phyloP scores from a whole-genome alignment of 2,329 filamentous ascomycete species.

The Aspergillus chevalieri region DNA sequence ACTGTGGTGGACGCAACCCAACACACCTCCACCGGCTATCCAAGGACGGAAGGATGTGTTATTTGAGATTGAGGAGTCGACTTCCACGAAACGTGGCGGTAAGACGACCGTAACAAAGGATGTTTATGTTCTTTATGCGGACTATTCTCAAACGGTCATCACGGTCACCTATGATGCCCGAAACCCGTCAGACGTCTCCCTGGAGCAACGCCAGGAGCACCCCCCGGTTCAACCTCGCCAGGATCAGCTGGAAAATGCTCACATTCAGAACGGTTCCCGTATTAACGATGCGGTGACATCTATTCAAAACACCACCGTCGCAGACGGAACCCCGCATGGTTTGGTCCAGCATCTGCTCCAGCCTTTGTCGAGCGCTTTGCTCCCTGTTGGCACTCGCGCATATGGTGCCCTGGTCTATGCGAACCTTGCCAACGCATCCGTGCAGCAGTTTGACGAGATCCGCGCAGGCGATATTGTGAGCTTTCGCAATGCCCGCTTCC shows the following conservation, averaged over 20 bases:
- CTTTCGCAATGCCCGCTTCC: slow-evolving; percentile 87
- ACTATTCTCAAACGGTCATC: slow-evolving; percentile 92
- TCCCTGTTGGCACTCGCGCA: slow-evolving; percentile 77
- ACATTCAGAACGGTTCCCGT: slow-evolving; percentile 71
- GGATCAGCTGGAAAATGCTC: slow-evolving; percentile 84
- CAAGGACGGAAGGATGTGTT: slow-evolving; percentile 78
- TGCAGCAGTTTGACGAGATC: slow-evolving; percentile 86
- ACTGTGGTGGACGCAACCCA: slow-evolving; percentile 82
- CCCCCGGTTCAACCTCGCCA: slow-evolving; percentile 78
- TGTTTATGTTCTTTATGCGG: slow-evolving; percentile 82
- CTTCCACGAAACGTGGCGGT: slow-evolving; percentile 61
- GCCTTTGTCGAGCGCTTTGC: slow-evolving; percentile 65
- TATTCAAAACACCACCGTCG: slow-evolving; percentile 74
- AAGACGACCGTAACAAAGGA: slow-evolving; percentile 69
- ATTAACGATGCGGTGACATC: slow-evolving; percentile 64
- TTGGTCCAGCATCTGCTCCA: slow-evolving; percentile 74
- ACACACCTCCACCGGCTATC: slow-evolving; percentile 71
- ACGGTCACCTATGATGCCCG: slow-evolving; percentile 71
- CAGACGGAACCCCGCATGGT: slow-evolving; percentile 72
- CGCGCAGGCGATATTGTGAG: slow-evolving; percentile 86
- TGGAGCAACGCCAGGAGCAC: slow-evolving; percentile 81
- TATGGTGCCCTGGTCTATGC: slow-evolving; percentile 91
- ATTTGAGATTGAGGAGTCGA: slow-evolving; percentile 74
- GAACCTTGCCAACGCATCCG: slow-evolving; percentile 90
- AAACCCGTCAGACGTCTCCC: slow-evolving; percentile 63